Percentiles rank a stretch among this genome's conserved stretches.
Evolutionary conservation across 495 filamentous ascomycete genomes (phyloP).

Genomic region (Talaromyces thailandensis): DNA sequence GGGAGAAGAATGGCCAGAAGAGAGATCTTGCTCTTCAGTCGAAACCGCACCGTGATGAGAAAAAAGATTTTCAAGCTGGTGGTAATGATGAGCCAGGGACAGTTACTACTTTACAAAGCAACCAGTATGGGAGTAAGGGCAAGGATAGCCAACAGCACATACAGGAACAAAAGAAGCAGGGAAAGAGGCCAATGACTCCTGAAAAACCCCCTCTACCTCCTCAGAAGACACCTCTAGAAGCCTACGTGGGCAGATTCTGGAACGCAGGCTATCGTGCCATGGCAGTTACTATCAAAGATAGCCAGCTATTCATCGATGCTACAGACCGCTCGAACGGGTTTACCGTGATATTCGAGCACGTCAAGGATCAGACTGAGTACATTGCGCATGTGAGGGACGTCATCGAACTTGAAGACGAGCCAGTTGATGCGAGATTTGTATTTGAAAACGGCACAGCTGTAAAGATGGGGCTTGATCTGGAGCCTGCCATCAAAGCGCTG

Average conservation of each 20-base stretch:
- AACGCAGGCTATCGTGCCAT: constrained; percentile 13
- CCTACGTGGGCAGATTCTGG: constrained; percentile 10
- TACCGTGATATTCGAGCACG: constrained; percentile 10
- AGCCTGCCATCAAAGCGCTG: constrained; percentile 10
- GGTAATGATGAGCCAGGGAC: neutral
- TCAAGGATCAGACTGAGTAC: constrained; percentile 4
- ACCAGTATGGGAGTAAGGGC: neutral
- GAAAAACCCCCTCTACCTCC: neutral
- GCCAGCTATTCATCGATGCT: constrained; percentile 23
- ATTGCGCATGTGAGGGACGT: constrained; percentile 1
- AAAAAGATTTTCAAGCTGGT: neutral
- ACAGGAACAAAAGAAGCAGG: neutral
- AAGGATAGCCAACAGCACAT: neutral
- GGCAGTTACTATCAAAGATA: constrained; percentile 13
- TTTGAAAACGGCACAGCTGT: constrained; percentile 12
- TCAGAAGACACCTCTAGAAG: constrained; percentile 5
- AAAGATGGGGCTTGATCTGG: constrained; percentile 16
- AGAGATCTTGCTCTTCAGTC: neutral
- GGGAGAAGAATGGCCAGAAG: neutral
- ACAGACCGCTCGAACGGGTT: constrained; percentile 21
- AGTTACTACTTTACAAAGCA: neutral
- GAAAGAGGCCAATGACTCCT: neutral
- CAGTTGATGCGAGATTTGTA: constrained; percentile 13
- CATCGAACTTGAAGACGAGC: constrained; percentile 4
- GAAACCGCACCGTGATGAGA: neutral